A percentile compares a stretch with the other conserved stretches of the same genome.
phyloP scores from a whole-genome alignment of 208 protist genomes.

The Trypanosoma scelopori region DNA sequence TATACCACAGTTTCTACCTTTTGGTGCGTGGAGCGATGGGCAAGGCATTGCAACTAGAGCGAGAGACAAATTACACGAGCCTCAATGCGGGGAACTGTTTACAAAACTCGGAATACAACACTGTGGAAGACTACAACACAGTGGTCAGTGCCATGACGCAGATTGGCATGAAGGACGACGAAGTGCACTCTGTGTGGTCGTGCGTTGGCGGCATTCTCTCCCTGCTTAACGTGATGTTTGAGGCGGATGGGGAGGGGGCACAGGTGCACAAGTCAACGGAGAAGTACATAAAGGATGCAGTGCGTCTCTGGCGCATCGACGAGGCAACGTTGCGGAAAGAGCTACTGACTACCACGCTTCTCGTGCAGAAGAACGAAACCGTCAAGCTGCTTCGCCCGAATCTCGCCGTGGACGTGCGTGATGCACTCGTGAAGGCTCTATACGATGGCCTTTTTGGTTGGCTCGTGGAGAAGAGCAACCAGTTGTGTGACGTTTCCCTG shows the following conservation, averaged over 20 bases:
- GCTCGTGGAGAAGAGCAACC: conserved; percentile 39
- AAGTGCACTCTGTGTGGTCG: conserved; percentile 40
- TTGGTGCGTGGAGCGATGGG: conserved; percentile 29
- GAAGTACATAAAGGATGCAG: conserved; percentile 21
- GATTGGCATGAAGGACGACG: conserved; percentile 47
- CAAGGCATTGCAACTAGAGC: conserved; percentile 14
- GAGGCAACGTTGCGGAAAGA: conserved; percentile 23
- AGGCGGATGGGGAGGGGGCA: conserved; percentile 21
- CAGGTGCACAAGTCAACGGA: conserved; percentile 12
- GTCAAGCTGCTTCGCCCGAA: conserved; percentile 22
- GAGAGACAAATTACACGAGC: conserved; percentile 24
- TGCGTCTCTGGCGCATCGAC: conserved; percentile 32
- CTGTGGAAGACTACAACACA: conserved; percentile 27
- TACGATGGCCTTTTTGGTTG: conserved; percentile 46
- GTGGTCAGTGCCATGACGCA: conserved; percentile 41
- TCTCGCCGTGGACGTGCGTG: conserved; percentile 46
- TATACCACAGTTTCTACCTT: conserved; percentile 93
- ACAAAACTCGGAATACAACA: conserved; percentile 34
- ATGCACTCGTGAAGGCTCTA: conserved; percentile 54
- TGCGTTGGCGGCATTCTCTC: conserved; percentile 55
- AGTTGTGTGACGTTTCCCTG: conserved; percentile 16
- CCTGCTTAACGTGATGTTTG: conserved; percentile 75
- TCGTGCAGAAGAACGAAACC: conserved; percentile 20
- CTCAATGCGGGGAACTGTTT: conserved; percentile 31
- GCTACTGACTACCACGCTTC: conserved; percentile 36